Conservation (phyloP, 2,329 filamentous ascomycete species). For the Helotiales sp. region DNA sequence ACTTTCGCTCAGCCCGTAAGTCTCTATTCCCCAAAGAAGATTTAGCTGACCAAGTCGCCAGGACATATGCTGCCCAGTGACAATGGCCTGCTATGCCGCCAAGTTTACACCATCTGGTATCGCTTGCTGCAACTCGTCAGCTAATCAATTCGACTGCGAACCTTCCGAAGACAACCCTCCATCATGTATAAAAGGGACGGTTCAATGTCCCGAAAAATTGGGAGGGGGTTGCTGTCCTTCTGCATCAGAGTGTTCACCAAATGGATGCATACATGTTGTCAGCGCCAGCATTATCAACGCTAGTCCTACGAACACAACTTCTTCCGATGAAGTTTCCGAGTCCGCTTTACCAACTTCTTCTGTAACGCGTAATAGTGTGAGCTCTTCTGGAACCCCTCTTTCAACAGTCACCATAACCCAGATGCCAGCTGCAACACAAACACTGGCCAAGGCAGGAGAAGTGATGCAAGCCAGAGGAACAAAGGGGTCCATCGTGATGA, state of each 20-base stretch:
- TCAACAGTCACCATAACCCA: slow-evolving; percentile 30
- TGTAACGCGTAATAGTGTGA: background rate
- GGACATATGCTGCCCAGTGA: slow-evolving; percentile 41
- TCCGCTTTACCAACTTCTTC: slow-evolving; percentile 2
- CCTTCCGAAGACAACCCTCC: slow-evolving; percentile 29
- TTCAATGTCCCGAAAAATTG: slow-evolving; percentile 35
- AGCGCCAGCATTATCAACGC: slow-evolving; percentile 19
- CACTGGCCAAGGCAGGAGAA: slow-evolving; percentile 38
- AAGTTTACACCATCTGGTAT: slow-evolving; percentile 36
- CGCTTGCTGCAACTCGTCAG: slow-evolving; percentile 39
- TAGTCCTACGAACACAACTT: background rate
- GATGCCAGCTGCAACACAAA: slow-evolving; percentile 32
- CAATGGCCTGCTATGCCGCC: slow-evolving; percentile 32
- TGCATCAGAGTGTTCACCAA: slow-evolving; percentile 30
- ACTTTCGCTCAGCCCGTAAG: slow-evolving; percentile 38
- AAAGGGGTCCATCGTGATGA: slow-evolving; percentile 20
- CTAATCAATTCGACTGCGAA: slow-evolving; percentile 28
- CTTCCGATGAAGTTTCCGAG: background rate
- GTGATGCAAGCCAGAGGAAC: slow-evolving; percentile 28
- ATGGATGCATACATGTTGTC: slow-evolving; percentile 34
- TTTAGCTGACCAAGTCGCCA: slow-evolving; percentile 16
- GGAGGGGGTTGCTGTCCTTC: slow-evolving; percentile 39
- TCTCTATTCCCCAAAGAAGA: background rate
- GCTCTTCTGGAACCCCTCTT: slow-evolving; percentile 7
- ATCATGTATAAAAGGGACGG: slow-evolving; percentile 31